Conservation (phyloP, 2,329 filamentous ascomycete species). For the Ophiostoma himal-ulmi region DNA sequence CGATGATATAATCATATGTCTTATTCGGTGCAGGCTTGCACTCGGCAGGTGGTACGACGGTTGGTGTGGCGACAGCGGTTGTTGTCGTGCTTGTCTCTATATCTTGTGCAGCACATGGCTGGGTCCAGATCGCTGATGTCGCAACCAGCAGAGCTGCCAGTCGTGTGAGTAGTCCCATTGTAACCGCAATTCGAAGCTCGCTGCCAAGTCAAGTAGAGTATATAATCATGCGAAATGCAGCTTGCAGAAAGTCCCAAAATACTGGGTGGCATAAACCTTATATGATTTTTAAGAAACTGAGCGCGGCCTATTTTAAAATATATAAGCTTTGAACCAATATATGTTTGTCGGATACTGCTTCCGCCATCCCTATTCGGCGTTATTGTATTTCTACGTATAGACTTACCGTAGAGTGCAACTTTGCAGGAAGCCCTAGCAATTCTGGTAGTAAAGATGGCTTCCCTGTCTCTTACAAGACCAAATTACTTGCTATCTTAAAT, state of each 20-base stretch:
- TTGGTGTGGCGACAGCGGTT: neutral
- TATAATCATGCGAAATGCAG: neutral
- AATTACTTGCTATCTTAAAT: too few species aligned
- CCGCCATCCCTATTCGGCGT: neutral
- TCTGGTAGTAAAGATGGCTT: too few species aligned
- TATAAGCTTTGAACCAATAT: neutral
- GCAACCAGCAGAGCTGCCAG: neutral
- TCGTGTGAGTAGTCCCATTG: neutral
- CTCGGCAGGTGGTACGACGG: neutral
- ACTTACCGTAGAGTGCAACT: neutral
- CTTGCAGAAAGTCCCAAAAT: neutral
- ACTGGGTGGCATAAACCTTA: neutral
- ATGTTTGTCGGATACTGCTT: neutral
- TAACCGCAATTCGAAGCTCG: neutral
- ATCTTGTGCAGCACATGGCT: neutral
- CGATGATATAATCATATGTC: neutral
- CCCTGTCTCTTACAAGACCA: too few species aligned
- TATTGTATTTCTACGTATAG: neutral
- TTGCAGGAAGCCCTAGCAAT: neutral
- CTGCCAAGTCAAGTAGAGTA: neutral
- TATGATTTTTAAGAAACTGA: neutral
- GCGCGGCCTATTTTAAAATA: neutral
- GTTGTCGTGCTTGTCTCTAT: neutral
- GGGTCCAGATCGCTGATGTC: neutral
- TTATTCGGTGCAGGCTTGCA: neutral